Evolutionary conservation across 495 filamentous ascomycete species (phyloP).

Genomic region (Ascobolus immersus): DNA sequence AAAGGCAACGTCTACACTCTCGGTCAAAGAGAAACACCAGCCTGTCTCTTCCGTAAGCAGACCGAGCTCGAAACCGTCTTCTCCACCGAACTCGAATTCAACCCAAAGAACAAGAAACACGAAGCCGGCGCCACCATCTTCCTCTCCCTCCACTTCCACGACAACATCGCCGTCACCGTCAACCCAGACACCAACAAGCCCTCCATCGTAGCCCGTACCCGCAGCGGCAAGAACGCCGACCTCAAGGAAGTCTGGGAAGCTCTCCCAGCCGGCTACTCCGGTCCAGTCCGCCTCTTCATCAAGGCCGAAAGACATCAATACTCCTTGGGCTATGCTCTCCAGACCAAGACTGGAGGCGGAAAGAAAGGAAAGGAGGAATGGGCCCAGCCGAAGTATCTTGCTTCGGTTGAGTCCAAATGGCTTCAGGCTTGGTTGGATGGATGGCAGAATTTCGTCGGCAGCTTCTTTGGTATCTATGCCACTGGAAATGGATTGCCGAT

Average conservation of each 20-base stretch:
- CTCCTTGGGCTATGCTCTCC: slow-evolving; percentile 8
- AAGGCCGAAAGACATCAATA: slow-evolving; percentile 8
- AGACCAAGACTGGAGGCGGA: slow-evolving; percentile 3
- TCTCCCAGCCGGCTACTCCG: slow-evolving; percentile 5
- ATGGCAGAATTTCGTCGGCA: slow-evolving; percentile 9
- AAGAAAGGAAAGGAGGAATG: slow-evolving; percentile 4
- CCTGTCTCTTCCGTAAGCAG: slow-evolving; percentile 23
- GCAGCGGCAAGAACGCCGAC: background rate
- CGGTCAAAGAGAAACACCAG: slow-evolving; percentile 19
- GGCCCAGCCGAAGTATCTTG: slow-evolving; percentile 4
- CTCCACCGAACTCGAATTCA: slow-evolving; percentile 9
- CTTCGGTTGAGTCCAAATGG: background rate
- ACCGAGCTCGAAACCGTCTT: slow-evolving; percentile 7
- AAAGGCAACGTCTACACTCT: slow-evolving; percentile 21
- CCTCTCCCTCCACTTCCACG: slow-evolving; percentile 9
- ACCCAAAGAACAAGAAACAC: slow-evolving; percentile 7
- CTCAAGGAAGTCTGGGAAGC: background rate
- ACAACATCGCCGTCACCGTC: slow-evolving; percentile 7
- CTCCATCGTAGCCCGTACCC: slow-evolving; percentile 3
- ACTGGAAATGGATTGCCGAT: slow-evolving; percentile 8
- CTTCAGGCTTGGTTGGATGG: background rate
- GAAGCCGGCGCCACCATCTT: slow-evolving; percentile 8
- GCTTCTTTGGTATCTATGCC: slow-evolving; percentile 10
- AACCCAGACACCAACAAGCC: slow-evolving; percentile 7
- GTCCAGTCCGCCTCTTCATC: slow-evolving; percentile 6